Base-by-base conservation (phyloP, 331 rosid species). In the Arachis monticola region DNA sequence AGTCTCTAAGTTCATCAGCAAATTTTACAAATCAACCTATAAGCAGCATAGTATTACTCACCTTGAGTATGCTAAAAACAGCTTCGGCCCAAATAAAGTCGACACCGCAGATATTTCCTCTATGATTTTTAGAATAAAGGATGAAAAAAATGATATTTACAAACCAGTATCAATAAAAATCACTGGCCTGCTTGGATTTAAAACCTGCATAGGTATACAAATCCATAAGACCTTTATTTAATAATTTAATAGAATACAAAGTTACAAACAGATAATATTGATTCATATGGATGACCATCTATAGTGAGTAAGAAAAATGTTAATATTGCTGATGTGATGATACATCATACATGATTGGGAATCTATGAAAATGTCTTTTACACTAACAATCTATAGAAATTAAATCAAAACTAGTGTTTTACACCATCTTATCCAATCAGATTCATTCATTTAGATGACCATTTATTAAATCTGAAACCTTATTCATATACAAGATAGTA, bases 11-110 rank as follows among this genome's bases (percentile, higher is more conserved):
- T 17, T 32, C 70, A 60, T 38, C 32, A 59, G 69, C 59, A 79
- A 38, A 12, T 35, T 64, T 55, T 17, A 7, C 13, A 11, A 46
- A 56, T 9, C 57, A 11, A 8, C 70, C 64, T 42, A 31, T 27
- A 14, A 73, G 32, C 40, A 60, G 14, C 62, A 67, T 22, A 8
- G 14, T 53, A 10, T 51, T 30, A 62, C 67, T 41, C 73, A 91
- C 98, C 91, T 84, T 89, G 74, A 91, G 56, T 81, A 89, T 89
- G 52, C 98, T 84, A 58, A 93, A 91, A 73, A 89, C 91, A 66
- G 97, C 96, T 93, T 93, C 98, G 2, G 88, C 90, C 97, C 96
- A 93, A 82, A 93, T 87, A 83, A 93, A 91, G 80, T 93, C 98
- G 61, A 93, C 98, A 2, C 98, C 96, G 38, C 98, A 93, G 48